These are phyloP conservation scores for Glomus cerebriforme DNA, from an alignment of 192 early-diverging fungal species.

Conservation along the genomic window DNA sequence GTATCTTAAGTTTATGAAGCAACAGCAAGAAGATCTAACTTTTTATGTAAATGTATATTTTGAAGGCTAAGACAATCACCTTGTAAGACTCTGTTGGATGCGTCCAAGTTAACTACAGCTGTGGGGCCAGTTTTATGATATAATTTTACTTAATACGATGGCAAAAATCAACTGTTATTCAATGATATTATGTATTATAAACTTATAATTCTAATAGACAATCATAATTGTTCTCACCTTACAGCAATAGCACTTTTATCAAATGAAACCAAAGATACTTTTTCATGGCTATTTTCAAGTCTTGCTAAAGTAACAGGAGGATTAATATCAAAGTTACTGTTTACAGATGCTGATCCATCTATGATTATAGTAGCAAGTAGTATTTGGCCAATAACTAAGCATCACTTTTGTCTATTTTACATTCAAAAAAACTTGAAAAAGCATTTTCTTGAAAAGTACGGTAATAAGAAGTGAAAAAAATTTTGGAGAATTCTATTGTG, in stretches of 20 bases:
- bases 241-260: background rate
- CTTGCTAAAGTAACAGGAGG: background rate
- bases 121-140: background rate
- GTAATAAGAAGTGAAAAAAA: background rate
- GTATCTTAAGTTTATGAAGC: conserved; percentile 10
- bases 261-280: background rate
- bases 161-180: conserved; percentile 6
- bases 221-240: conserved; percentile 10
- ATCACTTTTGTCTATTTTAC: conserved; percentile 10
- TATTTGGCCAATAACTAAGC: background rate
- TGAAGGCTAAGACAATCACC: conserved; percentile 3
- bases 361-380: background rate
- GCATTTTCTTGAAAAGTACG: background rate
- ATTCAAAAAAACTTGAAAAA: conserved; percentile 10
- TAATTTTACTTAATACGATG: background rate
- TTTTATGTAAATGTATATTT: background rate
- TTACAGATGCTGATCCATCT: background rate
- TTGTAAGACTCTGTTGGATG: conserved; percentile 6
- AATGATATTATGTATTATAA: conserved; percentile 1
- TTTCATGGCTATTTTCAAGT: background rate
- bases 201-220: background rate
- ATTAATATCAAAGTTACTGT: background rate
- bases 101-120: background rate
- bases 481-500: background rate
- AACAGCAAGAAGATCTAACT: background rate